Base-by-base conservation (phyloP, 805 yeast species). In the Candida michaelii region DNA sequence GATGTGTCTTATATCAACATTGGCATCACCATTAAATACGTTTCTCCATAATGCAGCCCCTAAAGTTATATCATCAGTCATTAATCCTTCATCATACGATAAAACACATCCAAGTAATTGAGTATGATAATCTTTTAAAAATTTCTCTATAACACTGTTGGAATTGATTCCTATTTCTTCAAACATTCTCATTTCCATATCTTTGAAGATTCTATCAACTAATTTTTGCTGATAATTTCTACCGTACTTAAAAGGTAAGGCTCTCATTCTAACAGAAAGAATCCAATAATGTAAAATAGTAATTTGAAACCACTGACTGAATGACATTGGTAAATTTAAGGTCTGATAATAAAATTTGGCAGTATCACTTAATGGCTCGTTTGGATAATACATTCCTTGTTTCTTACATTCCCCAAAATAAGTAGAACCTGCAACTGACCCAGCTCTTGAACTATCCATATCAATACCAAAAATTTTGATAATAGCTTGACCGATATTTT, bases 221-320 rank as follows among this genome's bases (percentile, higher is more conserved):
- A 93, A 66, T 59, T 89, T 89, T 64, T 90, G 97, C 63, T 93
- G 97, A 64, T 90, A 93, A 58, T 83, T 85, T 53, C 79, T 79
- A 30, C 97, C 95, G 59, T 87, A 82, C 55, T 88, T 84, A 60
- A 83, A 84, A 0, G 98, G 98, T 85, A 93, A 76, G 8, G 95
- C 95, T 62, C 99, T 81, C 97, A 93, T 90, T 59, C 99, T 82
- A 13, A 87, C 96, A 51, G 85, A 84, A 35, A 93, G 72, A 57
- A 93, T 82, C 99, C 99, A 93, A 46, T 87, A 81, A 63, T 93
- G 99, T 51, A 93, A 73, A 1, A 84, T 73, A 5, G 96, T 86
- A 48, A 93, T 85, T 65, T 91, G 98, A 62, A 84, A 91, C 96
- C 97, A 91, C 63, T 89, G 95, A n/a, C 91, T 80, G 58, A 91